phyloP scores from a whole-genome alignment of 768 basidiomycete species.

The Podaxis pistillaris region DNA sequence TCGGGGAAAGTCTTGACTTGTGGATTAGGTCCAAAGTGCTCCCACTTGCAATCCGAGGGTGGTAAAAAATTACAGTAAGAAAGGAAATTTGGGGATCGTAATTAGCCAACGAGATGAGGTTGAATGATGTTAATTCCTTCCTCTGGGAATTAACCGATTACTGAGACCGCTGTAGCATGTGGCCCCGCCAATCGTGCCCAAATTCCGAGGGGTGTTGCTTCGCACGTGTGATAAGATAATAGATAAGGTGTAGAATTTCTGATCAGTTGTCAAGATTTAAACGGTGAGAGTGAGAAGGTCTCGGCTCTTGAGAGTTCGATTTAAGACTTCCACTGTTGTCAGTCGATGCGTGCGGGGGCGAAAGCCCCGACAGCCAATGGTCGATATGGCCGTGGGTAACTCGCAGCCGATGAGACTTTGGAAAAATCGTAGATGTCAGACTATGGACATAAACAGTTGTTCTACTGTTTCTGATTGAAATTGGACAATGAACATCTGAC shows the following conservation, averaged over 20 bases:
- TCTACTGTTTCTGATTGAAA: not conserved
- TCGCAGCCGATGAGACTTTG: not conserved
- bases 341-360: not conserved
- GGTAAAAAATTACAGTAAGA: not conserved
- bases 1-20: not conserved
- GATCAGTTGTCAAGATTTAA: not conserved
- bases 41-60: not conserved
- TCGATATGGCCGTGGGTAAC: not conserved
- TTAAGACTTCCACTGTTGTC: not conserved
- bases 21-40: not conserved
- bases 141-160: not conserved
- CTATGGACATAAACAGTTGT: not conserved
- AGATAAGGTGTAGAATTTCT: not conserved
- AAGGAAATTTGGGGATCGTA: not conserved
- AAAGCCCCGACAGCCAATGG: not conserved
- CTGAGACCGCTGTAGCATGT: not conserved
- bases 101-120: not conserved
- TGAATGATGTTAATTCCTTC: not conserved
- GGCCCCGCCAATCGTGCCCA: not conserved
- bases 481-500: not conserved
- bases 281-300: not conserved
- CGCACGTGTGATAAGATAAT: constrained; percentile 2
- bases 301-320: not conserved
- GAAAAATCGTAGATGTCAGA: not conserved
- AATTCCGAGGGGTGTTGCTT: not conserved